Base-by-base conservation (phyloP, 768 basidiomycete species). In the Macrolepiota albuminosa region DNA sequence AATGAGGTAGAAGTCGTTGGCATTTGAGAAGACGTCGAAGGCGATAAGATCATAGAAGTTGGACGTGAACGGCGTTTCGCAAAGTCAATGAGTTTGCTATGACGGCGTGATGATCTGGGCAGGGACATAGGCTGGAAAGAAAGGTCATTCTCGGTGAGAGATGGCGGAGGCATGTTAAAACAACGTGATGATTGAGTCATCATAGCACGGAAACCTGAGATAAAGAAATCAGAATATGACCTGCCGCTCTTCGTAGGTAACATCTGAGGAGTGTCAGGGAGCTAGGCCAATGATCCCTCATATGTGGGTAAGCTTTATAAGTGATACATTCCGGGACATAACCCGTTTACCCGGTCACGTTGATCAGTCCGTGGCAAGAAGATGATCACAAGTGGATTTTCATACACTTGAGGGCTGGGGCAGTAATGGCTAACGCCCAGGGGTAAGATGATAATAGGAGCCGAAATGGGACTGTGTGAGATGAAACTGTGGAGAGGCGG, bases 191-290 rank as follows among this genome's bases (percentile, higher is more conserved):
- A 49, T 37, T 66, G 68, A 48, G 67, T 69, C 24, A 73, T 69
- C 61, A 78, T 74, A 42, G 74, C 75, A 52, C 75, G 75, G 48
- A 80, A 75, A 8, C 80, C 80, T 46, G 78, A 78, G 31, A 74
- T 70, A 66, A 81, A 80, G 70, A 81, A 79, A 40, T 80, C 78
- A 18, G 80, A 81, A 67, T 81, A 81, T 51, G 63, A 65, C 61
- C 67, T 68, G 58, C 64, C 66, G 57, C 63, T 64, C 64, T 62
- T 66, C 49, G 61, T 64, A 31, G 59, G 56, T 51, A 68, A 61
- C 62, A 61, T 64, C 36, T 55, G 40, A 53, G 43, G 49, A 57
- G 57, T 46, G 61, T 18, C 56, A 59, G 50, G 56, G 62, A 46
- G 56, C 60, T 61, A 52, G 50, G 60, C 60, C 57, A 49, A 39